Evolutionary conservation across 1,284 basidiomycete genomes (phyloP).

Genomic region (Heterobasidion occidentale): DNA sequence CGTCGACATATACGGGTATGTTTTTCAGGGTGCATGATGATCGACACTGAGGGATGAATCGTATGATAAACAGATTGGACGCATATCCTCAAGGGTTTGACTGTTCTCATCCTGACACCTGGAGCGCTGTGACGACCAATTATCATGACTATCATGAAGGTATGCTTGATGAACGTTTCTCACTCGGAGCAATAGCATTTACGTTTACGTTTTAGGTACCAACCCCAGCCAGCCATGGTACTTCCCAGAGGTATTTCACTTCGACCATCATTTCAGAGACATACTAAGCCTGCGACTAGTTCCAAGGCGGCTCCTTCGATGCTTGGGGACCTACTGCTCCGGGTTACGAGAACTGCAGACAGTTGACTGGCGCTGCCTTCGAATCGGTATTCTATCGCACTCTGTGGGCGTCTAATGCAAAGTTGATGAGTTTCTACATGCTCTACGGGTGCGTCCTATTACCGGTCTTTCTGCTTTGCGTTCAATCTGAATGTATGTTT

Average conservation of each 20-base stretch:
- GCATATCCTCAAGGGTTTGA: slow-evolving; percentile 70
- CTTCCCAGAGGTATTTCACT: slow-evolving; percentile 42
- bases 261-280: neutral
- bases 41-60: neutral
- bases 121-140: slow-evolving; percentile 48
- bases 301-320: slow-evolving; percentile 68
- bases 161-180: neutral
- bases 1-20: slow-evolving; percentile 47
- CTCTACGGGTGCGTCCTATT: slow-evolving; percentile 48
- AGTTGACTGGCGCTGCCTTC: slow-evolving; percentile 63
- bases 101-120: slow-evolving; percentile 55
- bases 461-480: neutral
- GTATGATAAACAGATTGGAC: slow-evolving; percentile 29
- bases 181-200: no score
- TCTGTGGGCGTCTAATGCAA: slow-evolving; percentile 71
- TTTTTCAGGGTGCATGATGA: neutral
- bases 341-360: slow-evolving; percentile 42
- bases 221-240: slow-evolving; percentile 59
- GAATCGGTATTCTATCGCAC: slow-evolving; percentile 69
- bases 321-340: slow-evolving; percentile 65
- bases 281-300: slow-evolving; percentile 21
- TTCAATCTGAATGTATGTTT: neutral
- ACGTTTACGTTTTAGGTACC: slow-evolving; percentile 8
- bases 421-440: slow-evolving; percentile 77
- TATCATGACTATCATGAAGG: slow-evolving; percentile 51